A percentile compares a stretch with the other conserved stretches of the same genome.
These are phyloP conservation scores for Centrapalus pauciflorus DNA, from an alignment of 129 eudicot genomes.

Conservation along the genomic window DNA sequence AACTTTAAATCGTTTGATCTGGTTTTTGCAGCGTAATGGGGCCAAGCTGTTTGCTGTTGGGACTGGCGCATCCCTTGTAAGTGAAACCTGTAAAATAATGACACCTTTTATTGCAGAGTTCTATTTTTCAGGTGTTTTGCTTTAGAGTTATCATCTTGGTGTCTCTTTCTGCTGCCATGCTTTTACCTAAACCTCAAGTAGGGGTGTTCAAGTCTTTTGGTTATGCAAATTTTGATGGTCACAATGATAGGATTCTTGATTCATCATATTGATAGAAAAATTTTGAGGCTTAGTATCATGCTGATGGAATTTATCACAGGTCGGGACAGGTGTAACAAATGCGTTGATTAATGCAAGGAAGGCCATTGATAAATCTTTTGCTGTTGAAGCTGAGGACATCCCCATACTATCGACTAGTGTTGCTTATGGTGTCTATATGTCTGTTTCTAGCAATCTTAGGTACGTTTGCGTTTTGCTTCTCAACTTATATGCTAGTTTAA, in stretches of 20 bases:
- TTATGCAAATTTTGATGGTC: not conserved
- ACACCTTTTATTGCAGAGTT: not conserved
- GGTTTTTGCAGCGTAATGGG: constrained; percentile 73
- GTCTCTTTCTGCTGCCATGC: not conserved
- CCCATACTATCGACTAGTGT: constrained; percentile 67
- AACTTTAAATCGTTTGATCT: constrained; percentile 7
- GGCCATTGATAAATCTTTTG: constrained; percentile 62
- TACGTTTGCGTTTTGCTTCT: constrained; percentile 18
- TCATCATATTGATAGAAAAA: not conserved
- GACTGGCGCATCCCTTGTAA: constrained; percentile 86
- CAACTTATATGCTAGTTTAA: not conserved
- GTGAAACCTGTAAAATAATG: constrained; percentile 13
- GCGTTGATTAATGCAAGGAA: constrained; percentile 61
- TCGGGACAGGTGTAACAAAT: constrained; percentile 89
- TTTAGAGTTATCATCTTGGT: not conserved
- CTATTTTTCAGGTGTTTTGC: not conserved
- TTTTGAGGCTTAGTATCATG: not conserved
- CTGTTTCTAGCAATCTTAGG: constrained; percentile 95
- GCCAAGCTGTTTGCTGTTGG: constrained; percentile 91
- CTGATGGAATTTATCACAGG: constrained; percentile 40
- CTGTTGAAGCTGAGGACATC: constrained; percentile 73
- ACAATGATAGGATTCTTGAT: not conserved
- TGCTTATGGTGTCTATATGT: constrained; percentile 91
- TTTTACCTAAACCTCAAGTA: not conserved
- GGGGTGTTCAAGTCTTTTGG: not conserved